Conservation (phyloP, 805 yeast genomes). For the Nakazawaea ambrosiae region DNA sequence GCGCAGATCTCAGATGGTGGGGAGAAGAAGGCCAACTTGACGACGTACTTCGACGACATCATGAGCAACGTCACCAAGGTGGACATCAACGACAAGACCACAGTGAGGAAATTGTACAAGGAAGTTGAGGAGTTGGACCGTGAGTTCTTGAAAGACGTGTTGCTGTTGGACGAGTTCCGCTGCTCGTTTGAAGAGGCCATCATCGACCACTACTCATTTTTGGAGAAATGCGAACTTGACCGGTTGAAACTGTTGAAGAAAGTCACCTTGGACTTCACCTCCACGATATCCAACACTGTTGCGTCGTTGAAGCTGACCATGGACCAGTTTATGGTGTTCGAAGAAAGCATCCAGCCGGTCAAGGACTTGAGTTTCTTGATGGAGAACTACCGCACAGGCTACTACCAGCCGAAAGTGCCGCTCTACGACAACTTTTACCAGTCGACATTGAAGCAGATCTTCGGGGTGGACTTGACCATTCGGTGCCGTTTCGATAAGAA, state of each 20-base stretch:
- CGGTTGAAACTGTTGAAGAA: constrained; percentile 71
- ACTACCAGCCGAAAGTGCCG: constrained; percentile 63
- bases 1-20: constrained; percentile 30
- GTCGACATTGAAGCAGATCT: constrained; percentile 59
- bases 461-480: constrained; percentile 72
- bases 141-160: constrained; percentile 46
- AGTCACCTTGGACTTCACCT: constrained; percentile 64
- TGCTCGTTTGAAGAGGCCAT: constrained; percentile 70
- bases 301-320: constrained; percentile 49
- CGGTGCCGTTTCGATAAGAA: constrained; percentile 66
- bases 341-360: constrained; percentile 65
- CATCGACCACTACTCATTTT: constrained; percentile 64
- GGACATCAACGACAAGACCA: constrained; percentile 37
- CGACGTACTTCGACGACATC: constrained; percentile 10
- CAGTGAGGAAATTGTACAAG: constrained; percentile 40
- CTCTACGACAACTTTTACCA: constrained; percentile 78
- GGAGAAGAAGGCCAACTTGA: constrained; percentile 13
- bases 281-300: constrained; percentile 56
- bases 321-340: constrained; percentile 56
- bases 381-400: constrained; percentile 66
- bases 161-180: constrained; percentile 55
- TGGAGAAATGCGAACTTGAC: constrained; percentile 80
- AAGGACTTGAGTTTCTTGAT: constrained; percentile 61
- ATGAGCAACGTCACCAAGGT: constrained; percentile 7
- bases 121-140: constrained; percentile 56